Base-by-base conservation (phyloP, 2,329 filamentous ascomycete genomes). In the Coniella vitis region DNA sequence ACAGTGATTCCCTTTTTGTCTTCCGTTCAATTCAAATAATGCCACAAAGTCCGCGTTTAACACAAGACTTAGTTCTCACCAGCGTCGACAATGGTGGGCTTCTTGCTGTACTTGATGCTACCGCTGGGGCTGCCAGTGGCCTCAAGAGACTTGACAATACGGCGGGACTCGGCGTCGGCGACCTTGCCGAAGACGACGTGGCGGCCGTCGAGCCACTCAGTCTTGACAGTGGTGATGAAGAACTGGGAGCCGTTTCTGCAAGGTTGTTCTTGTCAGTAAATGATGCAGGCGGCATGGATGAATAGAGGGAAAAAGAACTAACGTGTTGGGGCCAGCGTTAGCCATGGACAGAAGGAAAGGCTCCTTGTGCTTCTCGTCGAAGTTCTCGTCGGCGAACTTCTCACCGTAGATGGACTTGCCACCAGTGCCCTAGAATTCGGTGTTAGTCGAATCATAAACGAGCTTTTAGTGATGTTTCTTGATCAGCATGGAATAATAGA, bases 181-280 rank as follows among this genome's bases (percentile, higher is more conserved):
- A 90, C 85, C 73, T 87, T 75, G 65, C 87, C 88, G 71, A 90
- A 90, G 65, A 90, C 86, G 69, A 90, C 86, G 77, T 93, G 87
- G 68, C 85, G 85, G 64, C 80, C 81, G 67, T 93, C 79, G 59
- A 93, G 77, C 78, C 95, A 95, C 48, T 84, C 83, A 53, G 93
- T 97, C 53, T 83, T 78, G 44, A 95, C 89, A 49, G 91, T 97
- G 62, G 91, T 97, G 66, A 97, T 75, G 78, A 97, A 97, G 79
- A 97, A 97, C 71, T 97, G 91, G 45, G 88, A 95, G 62, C 93
- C 93, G 74, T 98, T 98, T 69, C 93, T 95, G 55, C 71, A 72
- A 21, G 20, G 73, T 71, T 10, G 72, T 10, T 17, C 14, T 9
- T 19, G 46, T 52, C 37, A 54, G 46, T 25, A 16, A 8, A 14